Base-by-base conservation (phyloP, 1,284 basidiomycete species). In the Mycena citricolor region DNA sequence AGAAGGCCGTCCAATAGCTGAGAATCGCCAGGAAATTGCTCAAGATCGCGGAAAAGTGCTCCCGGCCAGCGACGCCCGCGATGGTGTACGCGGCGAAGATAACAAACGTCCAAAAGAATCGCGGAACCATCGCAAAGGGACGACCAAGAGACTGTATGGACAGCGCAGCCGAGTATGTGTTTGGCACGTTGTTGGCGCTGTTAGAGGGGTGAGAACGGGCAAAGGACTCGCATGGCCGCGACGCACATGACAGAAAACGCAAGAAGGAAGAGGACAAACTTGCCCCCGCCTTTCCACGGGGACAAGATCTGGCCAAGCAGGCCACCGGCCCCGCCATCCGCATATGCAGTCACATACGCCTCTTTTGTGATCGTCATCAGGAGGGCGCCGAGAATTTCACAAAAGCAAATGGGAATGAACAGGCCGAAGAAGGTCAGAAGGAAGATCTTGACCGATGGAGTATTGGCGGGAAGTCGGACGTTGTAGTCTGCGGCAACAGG, bases 1-100 rank as follows among this genome's bases (percentile, higher is more conserved):
- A 80, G 57, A 82, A 75, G 2, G 77, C 74, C 0, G 71, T 70
- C 81, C 81, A 85, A 62, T 86, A 84, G n/a, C 76, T 74, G 19
- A 83, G 63, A 39, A 85, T 71, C 16, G 71, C 63, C 23, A 81
- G 61, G 61, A 72, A 70, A 57, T 74, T 82, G 28, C 60, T 66
- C 5, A 86, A 66, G 34, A 83, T 79, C 30, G 66, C 67, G 30
- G 73, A 73, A 58, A 86, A 83, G 56, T 79, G 76, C 45, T 77
- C 71, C 31, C 79, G 73, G 2, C 83, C 83, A 3, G 73, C 78
- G 34, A 85, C 74, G 13, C 79, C 78, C 0, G 81, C 74, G 26
- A 81, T 67, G 21, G 82, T 78, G 60, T 81, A 78, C 34, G 71
- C 63, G 13, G 71, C 59, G 52, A 77, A 77, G 11, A 73, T 68